Percentiles rank a stretch among this genome's conserved stretches.
phyloP scores from a whole-genome alignment of 352 stramenopile genomes.

The Elongisporangium undulatum region DNA sequence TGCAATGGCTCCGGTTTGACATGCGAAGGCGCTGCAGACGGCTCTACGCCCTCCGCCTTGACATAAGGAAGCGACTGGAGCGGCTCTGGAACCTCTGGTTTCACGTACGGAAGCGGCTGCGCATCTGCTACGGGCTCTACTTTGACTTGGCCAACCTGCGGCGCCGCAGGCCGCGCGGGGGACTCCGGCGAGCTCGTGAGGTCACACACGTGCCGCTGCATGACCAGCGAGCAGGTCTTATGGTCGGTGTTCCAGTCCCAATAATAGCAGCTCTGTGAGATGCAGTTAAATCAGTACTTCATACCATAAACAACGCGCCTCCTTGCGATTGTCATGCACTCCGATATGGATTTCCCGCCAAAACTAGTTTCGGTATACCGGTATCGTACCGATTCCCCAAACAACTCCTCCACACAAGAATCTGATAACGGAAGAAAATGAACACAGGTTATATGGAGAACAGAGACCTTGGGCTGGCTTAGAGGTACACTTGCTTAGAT shows the following conservation, averaged over 20 bases:
- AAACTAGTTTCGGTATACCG: neutral
- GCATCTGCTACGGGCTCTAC: neutral
- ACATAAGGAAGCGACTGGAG: neutral
- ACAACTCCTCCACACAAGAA: neutral
- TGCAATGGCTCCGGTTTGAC: neutral
- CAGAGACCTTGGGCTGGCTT: neutral
- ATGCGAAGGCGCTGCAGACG: neutral
- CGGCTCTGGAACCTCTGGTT: neutral
- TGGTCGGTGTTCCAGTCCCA: neutral
- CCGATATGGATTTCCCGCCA: neutral
- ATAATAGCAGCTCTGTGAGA: neutral
- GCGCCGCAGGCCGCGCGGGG: neutral
- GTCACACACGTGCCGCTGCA: neutral
- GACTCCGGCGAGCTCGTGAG: neutral
- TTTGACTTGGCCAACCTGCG: neutral
- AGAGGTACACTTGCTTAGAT: slow-evolving; percentile 14
- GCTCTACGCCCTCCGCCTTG: neutral
- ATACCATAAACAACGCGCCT: neutral
- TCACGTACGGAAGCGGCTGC: no score
- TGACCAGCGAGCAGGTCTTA: neutral
- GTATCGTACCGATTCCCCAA: neutral
- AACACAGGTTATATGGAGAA: neutral
- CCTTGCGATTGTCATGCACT: neutral
- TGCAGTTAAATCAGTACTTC: neutral
- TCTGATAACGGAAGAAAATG: neutral